Base-by-base conservation (phyloP, 176 grass and related monocot genomes). In the Phragmites australis region DNA sequence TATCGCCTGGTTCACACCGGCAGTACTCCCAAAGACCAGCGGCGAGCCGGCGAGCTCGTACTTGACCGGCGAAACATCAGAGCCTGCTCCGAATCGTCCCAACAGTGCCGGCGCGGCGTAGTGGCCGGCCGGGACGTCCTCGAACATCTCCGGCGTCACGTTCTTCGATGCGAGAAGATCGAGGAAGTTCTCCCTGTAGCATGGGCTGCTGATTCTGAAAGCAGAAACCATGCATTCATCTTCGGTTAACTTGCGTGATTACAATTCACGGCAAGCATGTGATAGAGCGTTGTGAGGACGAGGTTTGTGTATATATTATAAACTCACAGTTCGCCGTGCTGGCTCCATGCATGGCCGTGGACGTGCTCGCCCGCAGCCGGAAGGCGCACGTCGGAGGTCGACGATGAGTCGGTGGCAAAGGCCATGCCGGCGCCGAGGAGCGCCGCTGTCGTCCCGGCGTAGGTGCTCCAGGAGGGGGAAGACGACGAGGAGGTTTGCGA, bases 101-200 rank as follows among this genome's bases (percentile, higher is more conserved):
- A 21, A 32, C 68, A 59, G 19, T 19, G 87, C 21, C 30, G 64
- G 81, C 6, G 54, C 13, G 21, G 32, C 70, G 42, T 87, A 84
- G 42, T 65, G 85, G 19, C 63, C 45, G 9, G 60, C 54, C 1
- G 70, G 84, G 37, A 80, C 80, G 37, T 87, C 80, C 42, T 80
- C 84, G 54, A 87, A 83, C 80, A 83, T 79, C 34, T 86, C 84
- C 23, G 70, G 75, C 14, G 84, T 81, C 65, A 87, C 62, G 71
- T 75, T 85, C 80, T 97, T 89, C 25, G 89, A 79, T 22, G 75
- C 80, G 37, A 93, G 92, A 65, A 91, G 92, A 13, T 93, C 92
- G 6, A 97, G 85, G 67, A 93, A 91, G 81, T 97, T 89, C 77
- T 89, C 87, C 63, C 55, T 89, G 71, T 89, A 89, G 64, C 61